Conservation (phyloP, 2,329 filamentous ascomycete species). For the Pleomassaria siparia region DNA sequence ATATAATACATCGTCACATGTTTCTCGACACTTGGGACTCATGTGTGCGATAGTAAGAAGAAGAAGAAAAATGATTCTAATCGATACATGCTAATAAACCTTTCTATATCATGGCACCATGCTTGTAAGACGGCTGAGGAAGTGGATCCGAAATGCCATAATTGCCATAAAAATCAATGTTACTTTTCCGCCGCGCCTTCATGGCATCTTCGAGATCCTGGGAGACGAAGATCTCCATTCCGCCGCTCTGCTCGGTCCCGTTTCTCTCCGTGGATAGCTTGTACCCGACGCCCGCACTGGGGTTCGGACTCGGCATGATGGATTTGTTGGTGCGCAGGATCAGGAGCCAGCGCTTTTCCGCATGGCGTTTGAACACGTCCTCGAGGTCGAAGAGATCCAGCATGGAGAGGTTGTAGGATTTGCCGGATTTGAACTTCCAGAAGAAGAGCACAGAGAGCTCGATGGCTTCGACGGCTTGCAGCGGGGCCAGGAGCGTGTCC, state of each 20-base stretch:
- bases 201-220: conserved; percentile 36
- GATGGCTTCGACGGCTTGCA: conserved; percentile 30
- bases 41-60: no score
- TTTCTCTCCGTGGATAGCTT: conserved; percentile 36
- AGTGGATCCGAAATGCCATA: conserved; percentile 38
- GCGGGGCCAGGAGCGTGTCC: conserved; percentile 29
- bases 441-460: conserved; percentile 38
- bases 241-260: conserved; percentile 36
- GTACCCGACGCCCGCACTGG: conserved; percentile 35
- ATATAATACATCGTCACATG: no score
- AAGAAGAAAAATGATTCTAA: no score
- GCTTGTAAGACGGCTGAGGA: conserved; percentile 33
- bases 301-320: conserved; percentile 19
- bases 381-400: conserved; percentile 39
- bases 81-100: no score
- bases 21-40: no score
- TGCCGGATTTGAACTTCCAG: conserved; percentile 36
- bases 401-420: conserved; percentile 38
- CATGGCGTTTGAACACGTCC: conserved; percentile 36
- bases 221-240: conserved; percentile 40
- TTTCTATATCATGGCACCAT: conserved; percentile 34
- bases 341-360: conserved; percentile 33
- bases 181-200: conserved; percentile 28
- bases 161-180: conserved; percentile 39
- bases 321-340: conserved; percentile 28